Base-by-base conservation (phyloP, 768 basidiomycete species). In the Lentinula detonsa region DNA sequence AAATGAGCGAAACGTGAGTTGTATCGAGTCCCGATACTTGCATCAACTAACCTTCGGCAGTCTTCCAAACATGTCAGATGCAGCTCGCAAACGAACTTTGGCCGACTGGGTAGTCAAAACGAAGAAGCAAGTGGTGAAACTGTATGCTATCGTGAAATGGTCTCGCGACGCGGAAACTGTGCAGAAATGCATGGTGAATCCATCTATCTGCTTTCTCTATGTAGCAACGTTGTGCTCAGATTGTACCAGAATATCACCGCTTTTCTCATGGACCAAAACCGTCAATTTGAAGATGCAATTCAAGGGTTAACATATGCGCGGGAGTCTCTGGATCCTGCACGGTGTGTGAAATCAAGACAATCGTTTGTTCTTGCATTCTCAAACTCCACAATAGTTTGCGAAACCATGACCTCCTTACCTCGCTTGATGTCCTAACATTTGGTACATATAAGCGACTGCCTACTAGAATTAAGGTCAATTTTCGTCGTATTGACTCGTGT, bases 361-460 rank as follows among this genome's bases (percentile, higher is more conserved):
- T 45, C 34, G 3, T 40, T 21, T 34, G 7, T 57, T 50, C 50
- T 13, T 43, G n/a, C 5, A 39, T 5, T 46, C 23, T 21, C 46
- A 43, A 33, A 16, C 51, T 31, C 31, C 28, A 33, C 40, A 21
- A 5, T 67, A 93, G 95, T 69, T 82, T 94, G 18, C 87, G 95
- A 60, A 98, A 98, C 73, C 93, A 95, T 63, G 96, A 98, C 72
- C 77, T 98, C 23, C 80, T 95, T 4, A 96, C 94, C 0, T 95
- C 95, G 23, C 75, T 98, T 40, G 90, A 95, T 65, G 90, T 98
- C 59, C 78, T 97, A 35, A 90, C 90, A 1, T 87, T 86, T 11
- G 95, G 95, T 0, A 87, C 90, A 15, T 98, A 98, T 69, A 78
- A 85, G 42, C 80, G 93, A 31, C 82, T 98, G 15, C 95, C 96